Conservation (phyloP, 1,139 yeast species). For the Yamadazyma atlantica region DNA sequence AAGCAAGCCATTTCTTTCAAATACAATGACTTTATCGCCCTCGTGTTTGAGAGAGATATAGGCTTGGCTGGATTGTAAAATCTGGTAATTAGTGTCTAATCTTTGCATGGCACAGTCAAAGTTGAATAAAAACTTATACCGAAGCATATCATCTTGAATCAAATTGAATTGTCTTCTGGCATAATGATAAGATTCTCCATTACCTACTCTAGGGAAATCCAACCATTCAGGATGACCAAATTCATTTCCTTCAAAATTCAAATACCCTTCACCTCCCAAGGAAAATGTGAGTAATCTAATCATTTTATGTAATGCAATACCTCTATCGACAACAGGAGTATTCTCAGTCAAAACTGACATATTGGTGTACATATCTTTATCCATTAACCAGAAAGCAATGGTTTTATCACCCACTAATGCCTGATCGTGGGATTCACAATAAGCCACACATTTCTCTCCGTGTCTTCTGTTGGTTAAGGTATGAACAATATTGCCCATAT, state of each 20-base stretch:
- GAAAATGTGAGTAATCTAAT: slow-evolving; percentile 84
- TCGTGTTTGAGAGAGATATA: slow-evolving; percentile 88
- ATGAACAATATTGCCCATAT: slow-evolving; percentile 73
- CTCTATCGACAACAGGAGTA: slow-evolving; percentile 82
- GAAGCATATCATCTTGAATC: slow-evolving; percentile 72
- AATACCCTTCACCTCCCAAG: slow-evolving; percentile 93
- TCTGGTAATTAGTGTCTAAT: slow-evolving; percentile 65
- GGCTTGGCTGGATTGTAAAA: slow-evolving; percentile 78
- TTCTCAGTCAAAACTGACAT: slow-evolving; percentile 78
- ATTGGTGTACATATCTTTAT: slow-evolving; percentile 95
- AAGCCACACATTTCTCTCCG: slow-evolving; percentile 86
- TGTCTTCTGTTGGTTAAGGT: slow-evolving; percentile 88
- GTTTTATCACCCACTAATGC: slow-evolving; percentile 97
- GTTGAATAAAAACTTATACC: slow-evolving; percentile 72
- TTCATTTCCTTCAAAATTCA: slow-evolving; percentile 96
- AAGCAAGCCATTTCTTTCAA: slow-evolving; percentile 81
- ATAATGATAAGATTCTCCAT: slow-evolving; percentile 84
- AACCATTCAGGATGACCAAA: slow-evolving; percentile 99
- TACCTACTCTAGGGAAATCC: slow-evolving; percentile 92
- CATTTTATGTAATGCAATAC: slow-evolving; percentile 85
- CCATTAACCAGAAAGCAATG: slow-evolving; percentile 97
- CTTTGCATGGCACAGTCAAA: slow-evolving; percentile 86
- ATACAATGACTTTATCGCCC: slow-evolving; percentile 81
- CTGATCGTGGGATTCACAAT: slow-evolving; percentile 96
- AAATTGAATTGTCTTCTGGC: slow-evolving; percentile 94